A percentile compares a stretch with the other conserved stretches of the same genome.
phyloP scores from a whole-genome alignment of 306 rosid species.

The Boehmeria nivea region DNA sequence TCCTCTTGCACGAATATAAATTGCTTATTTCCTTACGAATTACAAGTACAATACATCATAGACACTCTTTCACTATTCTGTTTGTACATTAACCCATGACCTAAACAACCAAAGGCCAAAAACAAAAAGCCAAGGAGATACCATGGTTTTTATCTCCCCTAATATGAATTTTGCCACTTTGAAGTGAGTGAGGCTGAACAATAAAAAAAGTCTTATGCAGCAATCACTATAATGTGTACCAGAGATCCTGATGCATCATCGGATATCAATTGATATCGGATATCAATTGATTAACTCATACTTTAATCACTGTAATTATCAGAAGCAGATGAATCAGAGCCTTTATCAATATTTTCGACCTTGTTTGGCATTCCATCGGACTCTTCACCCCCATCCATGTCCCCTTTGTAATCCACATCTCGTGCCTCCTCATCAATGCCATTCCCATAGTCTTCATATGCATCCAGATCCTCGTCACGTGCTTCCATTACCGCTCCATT shows the following conservation, averaged over 20 bases:
- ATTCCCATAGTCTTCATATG: constrained; percentile 71
- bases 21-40: constrained; percentile 38
- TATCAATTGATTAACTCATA: background rate
- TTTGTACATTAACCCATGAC: background rate
- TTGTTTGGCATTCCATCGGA: constrained; percentile 51
- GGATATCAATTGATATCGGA: no score
- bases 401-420: constrained; percentile 68
- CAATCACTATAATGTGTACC: no score
- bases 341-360: constrained; percentile 34
- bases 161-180: constrained; percentile 12
- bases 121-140: background rate
- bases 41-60: constrained; percentile 33
- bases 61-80: constrained; percentile 5
- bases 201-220: constrained; percentile 32
- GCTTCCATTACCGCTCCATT: constrained; percentile 31
- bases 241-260: no score
- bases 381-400: constrained; percentile 55
- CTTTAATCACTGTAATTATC: constrained; percentile 79
- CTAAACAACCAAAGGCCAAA: background rate
- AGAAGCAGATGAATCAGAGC: constrained; percentile 56
- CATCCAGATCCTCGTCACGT: constrained; percentile 80
- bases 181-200: constrained; percentile 38
- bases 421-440: constrained; percentile 49
- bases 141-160: background rate
- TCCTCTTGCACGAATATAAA: constrained; percentile 18